Evolutionary conservation across 2,329 filamentous ascomycete genomes (phyloP), one percentile per base, ranked within the genome.

Genomic region (Hymenoscyphus repandus): DNA sequence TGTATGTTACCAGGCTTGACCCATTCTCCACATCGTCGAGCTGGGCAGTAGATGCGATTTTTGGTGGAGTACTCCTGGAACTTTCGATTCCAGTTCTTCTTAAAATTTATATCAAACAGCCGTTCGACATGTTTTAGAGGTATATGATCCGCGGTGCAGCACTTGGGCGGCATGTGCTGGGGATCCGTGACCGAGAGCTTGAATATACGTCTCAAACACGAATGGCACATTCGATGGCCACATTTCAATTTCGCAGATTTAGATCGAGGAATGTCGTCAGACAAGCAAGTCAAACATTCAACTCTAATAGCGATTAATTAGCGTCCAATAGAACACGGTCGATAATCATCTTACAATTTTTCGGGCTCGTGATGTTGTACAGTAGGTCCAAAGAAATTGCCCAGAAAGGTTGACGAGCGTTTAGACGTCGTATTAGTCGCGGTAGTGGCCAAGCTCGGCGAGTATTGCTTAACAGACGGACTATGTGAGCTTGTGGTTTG

Each of bases 141-240:
- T 51, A 95, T 95, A 58, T 81, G 78, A 11, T 89, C 80, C 17
- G 77, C 63, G 2, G 80, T 85, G 68, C 90, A 96, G 69, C 90
- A 96, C 64, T 77, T 80, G 0, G 90, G 90, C 15, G 90, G 89
- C 88, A 95, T 95, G 58, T 89, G 83, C 53, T 83, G 78, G 1
- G 87, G 83, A 64, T 95, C 88, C 38, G 77, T 83, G 55, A 91
- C 74, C 10, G 89, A 93, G 54, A 89, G 75, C 48, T 77, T 81
- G 69, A 95, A 95, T 51, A 82, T 77, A 45, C 82, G 80, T 66
- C 82, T 85, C 37, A 96, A 73, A 66, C 90, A 95, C 6, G 76
- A 67, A 57, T 86, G 76, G 68, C 90, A 95, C 85, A 92, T 90
- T 55, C 82, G 80, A 68, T 95, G 90, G 2, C 82, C 82, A 65